A percentile compares a stretch with the other conserved stretches of the same genome.
These are phyloP conservation scores for Inga leiocalycina DNA, from an alignment of 306 rosid genomes.

Conservation along the genomic window DNA sequence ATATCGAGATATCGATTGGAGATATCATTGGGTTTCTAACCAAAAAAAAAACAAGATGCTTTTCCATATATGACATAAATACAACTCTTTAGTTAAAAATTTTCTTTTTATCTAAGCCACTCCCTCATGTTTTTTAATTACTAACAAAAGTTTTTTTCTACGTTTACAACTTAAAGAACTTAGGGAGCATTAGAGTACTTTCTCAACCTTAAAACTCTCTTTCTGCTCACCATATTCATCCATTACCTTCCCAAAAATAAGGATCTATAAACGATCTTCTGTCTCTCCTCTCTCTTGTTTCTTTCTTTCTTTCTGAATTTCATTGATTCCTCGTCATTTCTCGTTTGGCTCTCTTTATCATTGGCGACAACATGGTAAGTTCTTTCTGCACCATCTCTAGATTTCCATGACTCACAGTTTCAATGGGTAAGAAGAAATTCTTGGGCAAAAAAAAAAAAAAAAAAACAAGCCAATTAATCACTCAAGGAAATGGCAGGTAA, in stretches of 20 bases:
- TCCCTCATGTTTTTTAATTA: not conserved
- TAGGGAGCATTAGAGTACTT: constrained; percentile 18
- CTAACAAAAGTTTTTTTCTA: not conserved
- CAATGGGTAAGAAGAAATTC: not conserved
- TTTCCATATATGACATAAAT: no score
- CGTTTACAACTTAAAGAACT: not conserved
- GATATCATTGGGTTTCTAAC: no score
- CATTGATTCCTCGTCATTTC: constrained; percentile 44
- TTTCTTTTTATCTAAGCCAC: no score
- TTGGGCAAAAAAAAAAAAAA: no score
- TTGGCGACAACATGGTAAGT: constrained; percentile 58
- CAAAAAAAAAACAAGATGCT: no score
- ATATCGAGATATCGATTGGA: no score
- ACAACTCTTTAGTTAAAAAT: no score
- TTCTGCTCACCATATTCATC: constrained; percentile 37
- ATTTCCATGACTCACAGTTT: not conserved
- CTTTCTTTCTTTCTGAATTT: constrained; percentile 35
- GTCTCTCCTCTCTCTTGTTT: constrained; percentile 9
- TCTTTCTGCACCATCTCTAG: constrained; percentile 3
- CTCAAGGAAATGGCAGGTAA: no score
- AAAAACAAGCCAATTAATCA: no score
- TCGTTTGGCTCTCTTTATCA: constrained; percentile 23
- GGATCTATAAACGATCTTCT: constrained; percentile 32
- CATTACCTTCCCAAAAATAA: constrained; percentile 39
- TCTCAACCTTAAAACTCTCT: constrained; percentile 59